A percentile compares a stretch with the other conserved stretches of the same genome.
These are phyloP conservation scores for Phaeophleospora eucalypticola DNA, from an alignment of 2,329 filamentous ascomycete genomes.

Conservation along the genomic window DNA sequence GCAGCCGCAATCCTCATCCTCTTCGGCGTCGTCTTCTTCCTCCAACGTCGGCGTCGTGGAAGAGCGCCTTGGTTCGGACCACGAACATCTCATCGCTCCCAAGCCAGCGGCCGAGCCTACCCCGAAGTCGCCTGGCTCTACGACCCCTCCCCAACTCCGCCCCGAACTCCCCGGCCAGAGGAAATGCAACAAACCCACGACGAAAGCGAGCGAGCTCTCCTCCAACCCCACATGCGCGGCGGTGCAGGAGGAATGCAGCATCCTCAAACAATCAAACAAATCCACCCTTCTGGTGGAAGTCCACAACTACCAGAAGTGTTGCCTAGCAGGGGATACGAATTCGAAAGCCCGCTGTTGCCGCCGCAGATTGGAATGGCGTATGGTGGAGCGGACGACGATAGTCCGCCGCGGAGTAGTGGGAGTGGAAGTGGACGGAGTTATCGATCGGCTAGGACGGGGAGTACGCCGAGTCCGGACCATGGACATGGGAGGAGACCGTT, in stretches of 20 bases:
- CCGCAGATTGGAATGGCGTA: too few species aligned
- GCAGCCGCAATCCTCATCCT: conserved; percentile 20
- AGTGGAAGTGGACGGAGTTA: conserved; percentile 3
- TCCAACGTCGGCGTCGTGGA: conserved; percentile 15
- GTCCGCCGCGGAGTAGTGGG: not conserved
- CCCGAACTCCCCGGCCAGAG: conserved; percentile 3
- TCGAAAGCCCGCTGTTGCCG: too few species aligned
- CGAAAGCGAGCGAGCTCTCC: conserved; percentile 5
- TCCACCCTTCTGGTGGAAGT: too few species aligned
- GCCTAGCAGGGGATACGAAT: too few species aligned
- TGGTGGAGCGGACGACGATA: too few species aligned
- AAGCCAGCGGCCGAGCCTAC: conserved; percentile 11
- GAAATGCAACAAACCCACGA: too few species aligned
- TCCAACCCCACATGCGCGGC: conserved; percentile 4
- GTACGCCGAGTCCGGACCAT: conserved; percentile 7
- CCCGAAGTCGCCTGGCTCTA: conserved; percentile 25
- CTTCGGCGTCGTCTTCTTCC: conserved; percentile 14
- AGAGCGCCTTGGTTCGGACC: conserved; percentile 18
- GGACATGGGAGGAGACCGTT: conserved; percentile 11
- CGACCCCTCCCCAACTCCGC: conserved; percentile 21
- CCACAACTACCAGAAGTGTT: too few species aligned
- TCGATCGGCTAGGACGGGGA: conserved; percentile 12
- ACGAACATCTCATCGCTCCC: too few species aligned
- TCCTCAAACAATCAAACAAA: too few species aligned
- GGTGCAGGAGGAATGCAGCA: too few species aligned